Evolutionary conservation across 2,329 filamentous ascomycete genomes (phyloP), one percentile per base, ranked within the genome.

Genomic region (Purpureocillium takamizusanense): DNA sequence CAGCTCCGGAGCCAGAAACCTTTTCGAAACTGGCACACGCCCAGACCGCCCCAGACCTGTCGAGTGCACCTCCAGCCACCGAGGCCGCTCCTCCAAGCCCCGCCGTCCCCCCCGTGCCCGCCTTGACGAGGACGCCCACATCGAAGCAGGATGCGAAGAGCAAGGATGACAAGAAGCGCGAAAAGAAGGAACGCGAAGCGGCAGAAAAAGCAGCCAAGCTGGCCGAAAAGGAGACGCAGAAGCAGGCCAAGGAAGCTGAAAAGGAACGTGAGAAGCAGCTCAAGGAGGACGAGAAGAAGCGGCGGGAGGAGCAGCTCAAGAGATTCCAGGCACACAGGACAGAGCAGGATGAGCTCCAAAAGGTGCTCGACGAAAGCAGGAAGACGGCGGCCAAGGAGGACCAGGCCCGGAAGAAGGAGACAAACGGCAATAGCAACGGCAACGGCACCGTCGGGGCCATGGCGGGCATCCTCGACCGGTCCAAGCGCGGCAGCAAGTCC

Each of bases 401-500:
- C 7, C 60, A 61, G 12, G 46, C 50, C 10, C 57, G 60, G 35
- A 68, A 61, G 47, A 63, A 61, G 41, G 63, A 65, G 23, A 27
- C 27, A 23, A 33, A 44, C 21, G 58, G 55, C n/a, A 51, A 51
- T 4, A 48, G 53, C 28, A 33, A 44, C 21, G 58, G 55, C n/a
- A 51, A 51, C 4, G 49, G 53, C 13, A 69, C 51, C 10, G 21
- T 10, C 52, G 69, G 56, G 43, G 55, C 51, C 37, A 56, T 57
- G 23, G 65, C 68, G 12, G 31, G 37, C 5, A 67, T 77, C 23
- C 63, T 92, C 31, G 78, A 76, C 51, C 72, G 85, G 33, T 79
- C 84, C 46, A 76, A 80, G 48, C 72, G 81, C 39, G 78, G 78
- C 9, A 86, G 81, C 57, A 90, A 86, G 65, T 88, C 85, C 46